Evolutionary conservation across 805 yeast genomes (phyloP).

Genomic region (Candida patagonica): DNA sequence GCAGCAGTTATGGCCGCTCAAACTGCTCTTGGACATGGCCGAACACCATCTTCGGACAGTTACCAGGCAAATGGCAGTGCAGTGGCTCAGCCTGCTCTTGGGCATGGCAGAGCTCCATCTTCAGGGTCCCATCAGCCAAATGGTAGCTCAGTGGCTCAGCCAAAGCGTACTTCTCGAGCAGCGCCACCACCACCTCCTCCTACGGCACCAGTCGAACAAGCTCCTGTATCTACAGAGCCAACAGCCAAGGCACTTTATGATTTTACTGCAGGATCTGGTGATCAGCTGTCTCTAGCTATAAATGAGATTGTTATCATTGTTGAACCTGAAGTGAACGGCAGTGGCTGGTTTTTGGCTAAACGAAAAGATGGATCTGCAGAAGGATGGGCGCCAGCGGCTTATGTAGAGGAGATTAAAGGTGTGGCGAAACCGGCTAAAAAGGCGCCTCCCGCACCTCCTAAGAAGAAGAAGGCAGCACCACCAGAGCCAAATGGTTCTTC

Average conservation of each 20-base stretch:
- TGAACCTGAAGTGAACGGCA: constrained; percentile 54
- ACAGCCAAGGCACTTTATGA: constrained; percentile 81
- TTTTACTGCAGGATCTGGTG: constrained; percentile 79
- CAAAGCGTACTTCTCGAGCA: constrained; percentile 4
- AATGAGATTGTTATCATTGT: constrained; percentile 68
- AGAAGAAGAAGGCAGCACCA: constrained; percentile 22
- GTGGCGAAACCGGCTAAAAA: constrained; percentile 16
- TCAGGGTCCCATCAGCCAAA: constrained; percentile 20
- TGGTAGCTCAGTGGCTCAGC: constrained; percentile 12
- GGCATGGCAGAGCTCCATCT: neutral
- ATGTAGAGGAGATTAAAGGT: constrained; percentile 39
- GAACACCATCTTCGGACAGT: neutral
- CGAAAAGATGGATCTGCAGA: constrained; percentile 63
- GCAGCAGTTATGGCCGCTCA: constrained; percentile 2
- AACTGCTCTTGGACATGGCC: neutral
- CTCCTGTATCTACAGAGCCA: constrained; percentile 64
- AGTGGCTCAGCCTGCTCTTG: constrained; percentile 1
- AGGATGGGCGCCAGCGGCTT: constrained; percentile 98
- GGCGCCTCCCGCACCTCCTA: constrained; percentile 21
- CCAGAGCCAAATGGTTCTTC: constrained; percentile 16
- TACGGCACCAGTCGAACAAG: constrained; percentile 49
- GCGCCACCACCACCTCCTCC: constrained; percentile 36
- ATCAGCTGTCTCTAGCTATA: constrained; percentile 67
- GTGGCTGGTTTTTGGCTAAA: constrained; percentile 90
- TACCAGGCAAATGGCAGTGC: neutral